These are phyloP conservation scores for Boletus reticuloceps DNA, from an alignment of 768 basidiomycete genomes.

Conservation along the genomic window DNA sequence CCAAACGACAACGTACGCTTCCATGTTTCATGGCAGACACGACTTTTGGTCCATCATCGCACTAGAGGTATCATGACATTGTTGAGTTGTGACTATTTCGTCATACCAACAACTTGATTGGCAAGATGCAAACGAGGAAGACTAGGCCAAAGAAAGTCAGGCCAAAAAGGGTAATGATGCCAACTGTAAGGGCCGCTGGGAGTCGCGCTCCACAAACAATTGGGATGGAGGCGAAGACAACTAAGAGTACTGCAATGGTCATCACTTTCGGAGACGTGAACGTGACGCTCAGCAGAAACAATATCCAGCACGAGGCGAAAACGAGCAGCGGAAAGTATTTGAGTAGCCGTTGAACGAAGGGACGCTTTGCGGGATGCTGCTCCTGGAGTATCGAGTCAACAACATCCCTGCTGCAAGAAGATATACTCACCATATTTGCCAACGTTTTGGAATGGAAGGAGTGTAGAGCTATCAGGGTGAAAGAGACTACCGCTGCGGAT, in stretches of 20 bases:
- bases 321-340: background rate
- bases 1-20: too few species aligned
- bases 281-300: background rate
- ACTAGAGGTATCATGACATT: too few species aligned
- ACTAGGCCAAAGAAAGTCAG: background rate
- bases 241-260: background rate
- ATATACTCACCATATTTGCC: background rate
- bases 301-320: background rate
- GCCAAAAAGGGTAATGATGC: background rate
- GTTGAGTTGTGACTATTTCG: too few species aligned
- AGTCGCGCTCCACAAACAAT: background rate
- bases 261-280: background rate
- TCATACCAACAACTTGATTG: background rate
- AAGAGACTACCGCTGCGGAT: background rate
- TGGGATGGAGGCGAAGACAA: background rate
- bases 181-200: background rate
- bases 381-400: too few species aligned
- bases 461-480: background rate
- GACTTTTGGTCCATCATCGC: too few species aligned
- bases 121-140: background rate
- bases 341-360: background rate
- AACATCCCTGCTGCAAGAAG: too few species aligned
- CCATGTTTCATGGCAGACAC: too few species aligned
- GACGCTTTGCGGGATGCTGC: too few species aligned
- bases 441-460: background rate